Base-by-base conservation (phyloP, 768 basidiomycete species). In the Cubamyces sp. region DNA sequence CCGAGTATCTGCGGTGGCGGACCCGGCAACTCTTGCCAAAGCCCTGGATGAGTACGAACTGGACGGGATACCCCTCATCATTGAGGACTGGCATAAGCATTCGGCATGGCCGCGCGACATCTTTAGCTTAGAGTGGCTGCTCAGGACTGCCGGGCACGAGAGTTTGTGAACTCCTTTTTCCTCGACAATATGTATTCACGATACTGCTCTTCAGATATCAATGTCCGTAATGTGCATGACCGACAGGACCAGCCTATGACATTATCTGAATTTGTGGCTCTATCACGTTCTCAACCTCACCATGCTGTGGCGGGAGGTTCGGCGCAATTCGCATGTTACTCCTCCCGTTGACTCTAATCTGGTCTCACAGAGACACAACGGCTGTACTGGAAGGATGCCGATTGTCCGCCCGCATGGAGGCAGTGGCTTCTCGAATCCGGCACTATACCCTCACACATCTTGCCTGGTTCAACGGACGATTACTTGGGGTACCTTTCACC, bases 331-430 rank as follows among this genome's bases (percentile, higher is more conserved):
- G 34, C n/a, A 51, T 19, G 14, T 19, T 0, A 57, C 46, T 28
- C 55, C 11, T 26, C 45, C 57, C 43, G 34, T 18, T 9, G 21
- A 19, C 21, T 34, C 47, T 16, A 42, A 30, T 39, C 60, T 42
- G 39, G n/a, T 50, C 59, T 57, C 45, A 16, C 65, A 90, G 88
- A 89, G 66, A 67, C 70, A 11, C 82, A 85, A 68, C 77, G 89
- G 28, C 76, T 86, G 9, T 94, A 94, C 67, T 91, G 89, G 21
- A 94, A 94, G 69, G 92, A 94, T 68, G 81, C 82, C 0, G 77
- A 82, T 12, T 93, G 91, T 71, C 92, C 92, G 0, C 30, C 68
- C 42, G 68, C 74, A 67, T 94, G 91, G 90, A 77, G 78, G 21
- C 58, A 83, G 4, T 92, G 89, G 86, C 74, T 94, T 16, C 68